phyloP scores from a whole-genome alignment of 371 early-diverging fungal genomes.

The Haplosporangium sp. region DNA sequence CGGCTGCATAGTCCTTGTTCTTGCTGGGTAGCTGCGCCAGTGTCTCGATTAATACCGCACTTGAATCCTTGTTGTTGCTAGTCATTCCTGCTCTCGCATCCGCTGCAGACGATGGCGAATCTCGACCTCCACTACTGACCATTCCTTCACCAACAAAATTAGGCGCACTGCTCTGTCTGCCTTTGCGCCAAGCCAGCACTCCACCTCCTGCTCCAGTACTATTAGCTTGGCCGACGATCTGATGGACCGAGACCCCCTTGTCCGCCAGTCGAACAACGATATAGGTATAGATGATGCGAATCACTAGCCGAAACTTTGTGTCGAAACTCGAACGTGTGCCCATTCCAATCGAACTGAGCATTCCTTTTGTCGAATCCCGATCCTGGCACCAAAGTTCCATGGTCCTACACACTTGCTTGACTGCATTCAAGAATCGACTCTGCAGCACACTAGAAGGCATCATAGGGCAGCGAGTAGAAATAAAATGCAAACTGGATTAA shows the following conservation, averaged over 20 bases:
- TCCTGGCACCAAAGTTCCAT: conserved; percentile 48
- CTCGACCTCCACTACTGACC: background rate
- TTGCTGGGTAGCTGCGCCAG: conserved; percentile 35
- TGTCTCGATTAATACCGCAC: conserved; percentile 29
- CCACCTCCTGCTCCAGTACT: conserved; percentile 13
- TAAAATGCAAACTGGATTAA: too few relatives aligned
- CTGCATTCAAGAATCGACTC: conserved; percentile 44
- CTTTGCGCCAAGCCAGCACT: conserved; percentile 36
- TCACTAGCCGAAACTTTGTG: conserved; percentile 39
- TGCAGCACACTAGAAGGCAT: conserved; percentile 27
- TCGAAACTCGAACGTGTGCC: conserved; percentile 43
- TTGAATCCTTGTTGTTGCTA: conserved; percentile 14
- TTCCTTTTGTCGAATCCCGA: conserved; percentile 38
- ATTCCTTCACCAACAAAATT: background rate
- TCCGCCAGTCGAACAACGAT: conserved; percentile 37
- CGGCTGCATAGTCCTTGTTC: conserved; percentile 40
- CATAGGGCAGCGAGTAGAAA: background rate
- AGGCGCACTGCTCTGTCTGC: conserved; percentile 13
- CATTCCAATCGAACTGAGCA: conserved; percentile 47
- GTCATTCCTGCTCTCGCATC: background rate
- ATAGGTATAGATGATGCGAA: conserved; percentile 47
- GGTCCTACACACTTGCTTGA: conserved; percentile 38
- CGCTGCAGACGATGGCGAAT: background rate
- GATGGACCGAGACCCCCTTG: conserved; percentile 41
- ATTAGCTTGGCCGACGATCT: conserved; percentile 1